Evolutionary conservation across 1,284 basidiomycete genomes (phyloP), one percentile per base, ranked within the genome.

Genomic region (Takashimella koratensis): DNA sequence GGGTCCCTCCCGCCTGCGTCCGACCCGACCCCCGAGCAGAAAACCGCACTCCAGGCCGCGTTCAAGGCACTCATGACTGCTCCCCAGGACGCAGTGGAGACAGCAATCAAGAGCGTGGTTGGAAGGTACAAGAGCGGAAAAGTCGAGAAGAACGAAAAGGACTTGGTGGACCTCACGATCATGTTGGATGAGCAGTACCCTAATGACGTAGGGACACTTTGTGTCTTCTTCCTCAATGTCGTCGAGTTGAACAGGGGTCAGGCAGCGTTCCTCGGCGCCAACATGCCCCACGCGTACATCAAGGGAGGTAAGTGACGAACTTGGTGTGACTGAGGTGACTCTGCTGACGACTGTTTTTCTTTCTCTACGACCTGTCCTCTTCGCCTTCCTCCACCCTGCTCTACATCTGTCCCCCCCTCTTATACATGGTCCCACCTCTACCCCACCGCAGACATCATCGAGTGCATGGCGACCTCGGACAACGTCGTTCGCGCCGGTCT

Each of bases 401-500:
- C 8, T 19, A 5, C 16, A 27, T 4, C 21, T 16, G 12, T 30
- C 46, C 52, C 11, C 47, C 22, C 16, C 10, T 41, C 12, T 12
- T 11, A 10, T 49, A 21, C n/a, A 24, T n/a, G 5, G 2, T 49
- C 43, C 19, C 11, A 10, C 11, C 20, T 19, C 19, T 43, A 39
- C 40, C 49, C 51, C 10, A 49, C 36, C 3, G 2, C 68, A 95
- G 93, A 97, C 72, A 93, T 94, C 73, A 89, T 96, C 72, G 93
- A 97, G 71, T 94, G 91, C 78, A 97, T 96, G 93, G 93, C 93
- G 23, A 94, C 92, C 52, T 95, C 91, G 54, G 95, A 99, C 79
- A 98, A 98, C 74, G 96, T 99, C 71, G 96, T 99, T 54, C 88
- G 96, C 45, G 96, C 96, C 2, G 96, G 96, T 19, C 84, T 99